Conservation (phyloP, 106 monocot genomes). For the Dioscorea dumetorum region DNA sequence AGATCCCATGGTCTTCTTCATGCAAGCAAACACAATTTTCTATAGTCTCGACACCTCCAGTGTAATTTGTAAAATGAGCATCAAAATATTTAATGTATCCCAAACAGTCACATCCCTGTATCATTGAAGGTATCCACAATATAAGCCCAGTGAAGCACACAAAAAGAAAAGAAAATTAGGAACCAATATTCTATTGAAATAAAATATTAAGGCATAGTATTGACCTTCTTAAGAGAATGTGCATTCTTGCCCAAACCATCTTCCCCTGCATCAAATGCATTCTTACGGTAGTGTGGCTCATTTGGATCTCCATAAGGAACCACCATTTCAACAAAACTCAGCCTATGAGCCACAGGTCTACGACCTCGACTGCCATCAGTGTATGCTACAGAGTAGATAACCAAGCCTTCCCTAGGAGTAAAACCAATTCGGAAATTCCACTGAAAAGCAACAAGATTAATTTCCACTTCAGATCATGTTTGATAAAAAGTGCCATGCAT, state of each 20-base stretch:
- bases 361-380: constrained; percentile 89
- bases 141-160: too few species aligned
- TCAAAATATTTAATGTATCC: constrained; percentile 97
- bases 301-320: constrained; percentile 99
- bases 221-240: constrained; percentile 90
- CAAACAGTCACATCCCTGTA: constrained; percentile 91
- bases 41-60: constrained; percentile 94
- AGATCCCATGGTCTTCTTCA: constrained; percentile 94
- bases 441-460: constrained; percentile 23
- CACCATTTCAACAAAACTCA: constrained; percentile 99
- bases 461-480: too few species aligned
- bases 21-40: constrained; percentile 99
- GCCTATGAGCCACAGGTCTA: constrained; percentile 78
- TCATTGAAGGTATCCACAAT: not conserved
- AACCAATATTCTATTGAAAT: too few species aligned
- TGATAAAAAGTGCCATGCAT: too few species aligned
- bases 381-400: constrained; percentile 93
- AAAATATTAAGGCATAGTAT: too few species aligned
- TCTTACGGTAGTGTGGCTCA: constrained; percentile 96
- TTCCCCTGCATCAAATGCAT: constrained; percentile 99
- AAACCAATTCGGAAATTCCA: constrained; percentile 99
- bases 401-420: constrained; percentile 91
- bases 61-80: constrained; percentile 97
- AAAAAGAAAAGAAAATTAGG: too few species aligned
- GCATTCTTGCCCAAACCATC: constrained; percentile 97